phyloP scores from a whole-genome alignment of 192 early-diverging fungal genomes.

The Gryganskiella cystojenkinii region DNA sequence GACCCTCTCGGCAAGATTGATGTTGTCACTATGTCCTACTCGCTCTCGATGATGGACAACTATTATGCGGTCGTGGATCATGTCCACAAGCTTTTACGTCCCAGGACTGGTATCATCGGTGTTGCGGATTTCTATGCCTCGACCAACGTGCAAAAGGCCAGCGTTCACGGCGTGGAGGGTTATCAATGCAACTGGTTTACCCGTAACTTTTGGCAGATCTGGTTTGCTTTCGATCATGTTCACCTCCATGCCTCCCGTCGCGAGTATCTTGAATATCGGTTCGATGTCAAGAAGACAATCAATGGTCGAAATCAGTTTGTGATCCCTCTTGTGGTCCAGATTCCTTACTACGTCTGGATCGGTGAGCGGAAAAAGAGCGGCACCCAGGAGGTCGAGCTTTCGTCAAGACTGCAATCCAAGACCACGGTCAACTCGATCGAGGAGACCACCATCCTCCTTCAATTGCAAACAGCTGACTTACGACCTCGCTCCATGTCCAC shows the following conservation, averaged over 20 bases:
- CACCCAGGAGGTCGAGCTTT: background rate
- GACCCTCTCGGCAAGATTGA: slow-evolving; percentile 71
- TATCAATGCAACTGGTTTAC: slow-evolving; percentile 83
- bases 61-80: slow-evolving; percentile 78
- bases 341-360: slow-evolving; percentile 91
- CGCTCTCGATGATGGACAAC: slow-evolving; percentile 87
- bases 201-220: slow-evolving; percentile 88
- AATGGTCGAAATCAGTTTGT: slow-evolving; percentile 81
- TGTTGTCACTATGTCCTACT: slow-evolving; percentile 89
- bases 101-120: slow-evolving; percentile 74
- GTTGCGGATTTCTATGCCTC: slow-evolving; percentile 88
- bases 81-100: slow-evolving; percentile 65
- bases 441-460: slow-evolving; percentile 17
- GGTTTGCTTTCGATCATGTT: slow-evolving; percentile 90
- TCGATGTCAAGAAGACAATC: slow-evolving; percentile 79
- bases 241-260: slow-evolving; percentile 81
- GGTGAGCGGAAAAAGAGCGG: slow-evolving; percentile 65
- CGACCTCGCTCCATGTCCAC: slow-evolving; percentile 51
- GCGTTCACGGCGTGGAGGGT: slow-evolving; percentile 62
- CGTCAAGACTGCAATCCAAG: slow-evolving; percentile 4
- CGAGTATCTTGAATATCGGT: slow-evolving; percentile 86
- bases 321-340: slow-evolving; percentile 74
- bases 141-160: slow-evolving; percentile 45
- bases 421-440: slow-evolving; percentile 7
- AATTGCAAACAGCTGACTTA: slow-evolving; percentile 19